Conservation (phyloP, 2,329 filamentous ascomycete genomes). For the Pyrenophora tritici-repentis region DNA sequence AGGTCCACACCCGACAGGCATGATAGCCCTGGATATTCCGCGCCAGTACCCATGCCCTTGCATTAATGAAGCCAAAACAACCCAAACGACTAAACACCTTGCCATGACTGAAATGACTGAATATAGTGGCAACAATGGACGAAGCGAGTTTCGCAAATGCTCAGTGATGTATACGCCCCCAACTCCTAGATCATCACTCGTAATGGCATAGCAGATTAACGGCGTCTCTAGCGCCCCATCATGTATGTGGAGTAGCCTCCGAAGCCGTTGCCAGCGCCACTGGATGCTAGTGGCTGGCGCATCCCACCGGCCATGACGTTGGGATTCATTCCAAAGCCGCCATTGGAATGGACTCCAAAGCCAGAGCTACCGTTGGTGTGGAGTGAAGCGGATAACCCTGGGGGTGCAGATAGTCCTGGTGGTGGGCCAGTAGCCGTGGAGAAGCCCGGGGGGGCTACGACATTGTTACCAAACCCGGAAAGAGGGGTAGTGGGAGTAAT, state of each 20-base stretch:
- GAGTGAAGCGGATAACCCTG: constrained; percentile 62
- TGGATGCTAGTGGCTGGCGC: constrained; percentile 42
- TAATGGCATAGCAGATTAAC: constrained; percentile 33
- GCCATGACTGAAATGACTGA: constrained; percentile 51
- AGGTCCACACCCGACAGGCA: constrained; percentile 44
- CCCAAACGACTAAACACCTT: constrained; percentile 46
- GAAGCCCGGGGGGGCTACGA: constrained; percentile 63
- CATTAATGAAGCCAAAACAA: constrained; percentile 39
- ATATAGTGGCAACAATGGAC: constrained; percentile 46
- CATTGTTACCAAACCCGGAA: constrained; percentile 61
- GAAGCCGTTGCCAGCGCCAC: constrained; percentile 38
- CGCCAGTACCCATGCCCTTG: constrained; percentile 49
- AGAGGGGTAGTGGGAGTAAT: constrained; percentile 59
- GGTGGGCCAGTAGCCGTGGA: constrained; percentile 75
- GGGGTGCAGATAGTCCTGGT: constrained; percentile 77
- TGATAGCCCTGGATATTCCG: constrained; percentile 40
- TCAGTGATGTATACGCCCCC: constrained; percentile 37
- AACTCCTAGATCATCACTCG: constrained; percentile 45
- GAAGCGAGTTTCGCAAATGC: constrained; percentile 38
- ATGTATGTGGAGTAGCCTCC: constrained; percentile 46
- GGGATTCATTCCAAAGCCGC: constrained; percentile 41
- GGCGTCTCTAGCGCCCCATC: constrained; percentile 44
- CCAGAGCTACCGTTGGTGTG: constrained; percentile 38
- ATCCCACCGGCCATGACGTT: constrained; percentile 45
- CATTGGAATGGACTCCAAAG: constrained; percentile 47